phyloP scores from a whole-genome alignment of 495 filamentous ascomycete genomes.

The Pseudevernia furfuracea region DNA sequence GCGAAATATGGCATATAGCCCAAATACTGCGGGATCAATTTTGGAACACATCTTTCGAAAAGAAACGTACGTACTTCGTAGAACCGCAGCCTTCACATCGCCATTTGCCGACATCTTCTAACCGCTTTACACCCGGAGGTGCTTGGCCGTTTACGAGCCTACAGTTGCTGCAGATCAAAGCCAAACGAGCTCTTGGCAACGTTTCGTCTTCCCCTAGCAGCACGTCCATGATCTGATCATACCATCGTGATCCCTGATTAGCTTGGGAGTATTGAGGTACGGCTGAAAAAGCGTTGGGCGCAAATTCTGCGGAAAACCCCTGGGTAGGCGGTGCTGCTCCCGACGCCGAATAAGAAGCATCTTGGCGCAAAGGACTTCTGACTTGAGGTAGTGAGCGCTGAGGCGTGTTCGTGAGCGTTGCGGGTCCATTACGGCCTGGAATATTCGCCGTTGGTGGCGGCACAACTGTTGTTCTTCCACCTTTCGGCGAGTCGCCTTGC shows the following conservation, averaged over 20 bases:
- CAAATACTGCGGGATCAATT: background rate
- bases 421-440: constrained; percentile 26
- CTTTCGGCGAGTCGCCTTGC: constrained; percentile 20
- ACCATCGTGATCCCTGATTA: constrained; percentile 63
- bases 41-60: constrained; percentile 44
- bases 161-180: constrained; percentile 75
- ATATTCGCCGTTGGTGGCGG: constrained; percentile 91
- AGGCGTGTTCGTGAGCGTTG: constrained; percentile 18
- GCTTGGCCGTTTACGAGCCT: constrained; percentile 93
- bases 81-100: constrained; percentile 75
- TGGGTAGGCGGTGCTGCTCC: constrained; percentile 18
- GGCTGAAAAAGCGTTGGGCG: constrained; percentile 52
- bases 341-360: constrained; percentile 18
- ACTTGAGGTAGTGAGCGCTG: constrained; percentile 22
- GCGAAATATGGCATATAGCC: background rate
- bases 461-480: constrained; percentile 50
- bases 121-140: constrained; percentile 70
- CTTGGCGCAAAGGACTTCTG: constrained; percentile 13
- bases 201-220: constrained; percentile 94
- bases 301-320: constrained; percentile 36
- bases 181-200: constrained; percentile 80
- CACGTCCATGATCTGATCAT: constrained; percentile 86
- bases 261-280: constrained; percentile 39
- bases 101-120: constrained; percentile 82
- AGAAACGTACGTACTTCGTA: constrained; percentile 75